A percentile compares a stretch with the other conserved stretches of the same genome.
These are phyloP conservation scores for Globisporangium spinosum DNA, from an alignment of 352 stramenopile genomes.

Conservation along the genomic window DNA sequence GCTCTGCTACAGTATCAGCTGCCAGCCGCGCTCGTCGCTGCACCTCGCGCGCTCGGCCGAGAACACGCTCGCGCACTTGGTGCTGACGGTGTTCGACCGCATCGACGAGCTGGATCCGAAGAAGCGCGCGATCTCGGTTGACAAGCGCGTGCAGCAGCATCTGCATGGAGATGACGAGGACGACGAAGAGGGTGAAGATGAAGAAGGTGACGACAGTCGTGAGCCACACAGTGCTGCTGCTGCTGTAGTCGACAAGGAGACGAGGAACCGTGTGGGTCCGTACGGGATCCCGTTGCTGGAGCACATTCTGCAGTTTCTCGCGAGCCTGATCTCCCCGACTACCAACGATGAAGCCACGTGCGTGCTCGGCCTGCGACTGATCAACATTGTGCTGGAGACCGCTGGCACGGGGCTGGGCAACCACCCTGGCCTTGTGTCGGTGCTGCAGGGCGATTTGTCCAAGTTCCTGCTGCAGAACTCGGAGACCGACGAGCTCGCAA, in stretches of 20 bases:
- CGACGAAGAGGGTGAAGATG: conserved; percentile 10
- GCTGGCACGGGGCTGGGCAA: conserved; percentile 81
- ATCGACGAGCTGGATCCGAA: conserved; percentile 69
- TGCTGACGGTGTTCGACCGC: conserved; percentile 95
- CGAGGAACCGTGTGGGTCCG: conserved; percentile 26
- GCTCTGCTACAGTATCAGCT: conserved; percentile 95
- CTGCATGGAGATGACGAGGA: background rate
- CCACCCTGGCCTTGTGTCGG: conserved; percentile 77
- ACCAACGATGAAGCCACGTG: conserved; percentile 88
- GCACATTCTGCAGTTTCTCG: conserved; percentile 92
- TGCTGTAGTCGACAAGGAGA: conserved; percentile 10
- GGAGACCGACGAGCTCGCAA: conserved; percentile 92
- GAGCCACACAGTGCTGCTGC: background rate
- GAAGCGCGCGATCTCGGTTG: background rate
- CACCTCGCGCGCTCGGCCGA: conserved; percentile 93
- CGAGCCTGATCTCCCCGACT: conserved; percentile 90
- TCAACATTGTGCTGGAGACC: conserved; percentile 97
- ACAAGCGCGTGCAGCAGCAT: background rate
- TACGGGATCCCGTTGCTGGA: conserved; percentile 91
- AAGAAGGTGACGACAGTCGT: background rate
- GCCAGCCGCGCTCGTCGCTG: conserved; percentile 82
- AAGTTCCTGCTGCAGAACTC: conserved; percentile 96
- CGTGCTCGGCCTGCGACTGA: conserved; percentile 90
- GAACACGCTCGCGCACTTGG: conserved; percentile 95
- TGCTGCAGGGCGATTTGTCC: conserved; percentile 94